phyloP scores from a whole-genome alignment of 2,329 filamentous ascomycete genomes.

The Zymoseptoria pseudotritici region DNA sequence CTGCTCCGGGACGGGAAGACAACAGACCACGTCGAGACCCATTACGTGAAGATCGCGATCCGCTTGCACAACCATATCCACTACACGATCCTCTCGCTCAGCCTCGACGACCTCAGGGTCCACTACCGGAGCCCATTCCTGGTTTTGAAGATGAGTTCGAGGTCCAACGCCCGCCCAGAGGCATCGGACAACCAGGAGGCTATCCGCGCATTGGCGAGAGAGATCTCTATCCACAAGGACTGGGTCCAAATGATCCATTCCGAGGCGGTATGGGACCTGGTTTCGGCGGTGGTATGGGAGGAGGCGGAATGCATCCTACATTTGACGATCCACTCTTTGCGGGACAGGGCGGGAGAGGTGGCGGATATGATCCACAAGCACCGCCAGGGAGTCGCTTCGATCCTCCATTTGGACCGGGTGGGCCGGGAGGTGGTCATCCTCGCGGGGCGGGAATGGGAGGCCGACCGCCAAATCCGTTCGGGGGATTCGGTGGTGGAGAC shows the following conservation, averaged over 20 bases:
- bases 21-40: slow-evolving; percentile 38
- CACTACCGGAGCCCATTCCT: slow-evolving; percentile 67
- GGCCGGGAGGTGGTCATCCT: slow-evolving; percentile 40
- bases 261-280: slow-evolving; percentile 54
- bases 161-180: slow-evolving; percentile 60
- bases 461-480: slow-evolving; percentile 50
- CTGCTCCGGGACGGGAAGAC: slow-evolving; percentile 20
- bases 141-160: slow-evolving; percentile 92
- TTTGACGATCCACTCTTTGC: slow-evolving; percentile 85
- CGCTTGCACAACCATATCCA: slow-evolving; percentile 61
- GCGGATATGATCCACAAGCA: slow-evolving; percentile 59
- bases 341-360: slow-evolving; percentile 40
- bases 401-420: slow-evolving; percentile 71
- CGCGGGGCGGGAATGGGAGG: slow-evolving; percentile 40
- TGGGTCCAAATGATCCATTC: slow-evolving; percentile 80
- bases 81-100: slow-evolving; percentile 51
- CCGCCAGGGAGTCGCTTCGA: slow-evolving; percentile 91
- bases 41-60: slow-evolving; percentile 46
- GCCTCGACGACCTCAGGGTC: slow-evolving; percentile 45
- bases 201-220: slow-evolving; percentile 64
- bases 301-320: slow-evolving; percentile 87
- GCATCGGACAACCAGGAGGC: slow-evolving; percentile 21
- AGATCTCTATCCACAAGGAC: slow-evolving; percentile 77
- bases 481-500: slow-evolving; percentile 53
- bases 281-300: slow-evolving; percentile 45